Evolutionary conservation across 805 yeast species (phyloP).

Genomic region (Candida tammaniensis): DNA sequence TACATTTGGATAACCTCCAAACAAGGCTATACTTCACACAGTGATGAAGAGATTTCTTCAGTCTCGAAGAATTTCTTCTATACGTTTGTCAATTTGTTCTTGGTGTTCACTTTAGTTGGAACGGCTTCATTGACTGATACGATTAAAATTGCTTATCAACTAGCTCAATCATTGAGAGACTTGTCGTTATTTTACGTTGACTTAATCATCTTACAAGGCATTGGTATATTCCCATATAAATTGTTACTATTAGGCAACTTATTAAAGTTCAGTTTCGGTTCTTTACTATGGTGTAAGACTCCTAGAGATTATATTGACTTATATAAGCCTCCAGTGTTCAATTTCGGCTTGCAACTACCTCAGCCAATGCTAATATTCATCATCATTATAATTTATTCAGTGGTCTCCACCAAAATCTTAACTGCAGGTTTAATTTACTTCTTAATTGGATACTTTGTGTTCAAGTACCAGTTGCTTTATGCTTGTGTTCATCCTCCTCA

Average conservation of each 20-base stretch:
- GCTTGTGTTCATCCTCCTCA: conserved; percentile 95
- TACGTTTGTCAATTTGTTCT: conserved; percentile 87
- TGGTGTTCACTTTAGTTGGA: conserved; percentile 92
- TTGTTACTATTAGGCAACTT: conserved; percentile 78
- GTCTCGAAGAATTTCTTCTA: conserved; percentile 93
- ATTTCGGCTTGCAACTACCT: conserved; percentile 88
- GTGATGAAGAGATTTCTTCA: conserved; percentile 87
- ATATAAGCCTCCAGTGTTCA: conserved; percentile 86
- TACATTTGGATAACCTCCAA: conserved; percentile 77
- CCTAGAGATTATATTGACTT: conserved; percentile 77
- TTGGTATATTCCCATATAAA: conserved; percentile 89
- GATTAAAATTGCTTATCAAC: conserved; percentile 78
- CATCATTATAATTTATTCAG: conserved; percentile 83
- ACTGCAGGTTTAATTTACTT: conserved; percentile 84
- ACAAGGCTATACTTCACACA: conserved; percentile 89
- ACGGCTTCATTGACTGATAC: conserved; percentile 90
- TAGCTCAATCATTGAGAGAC: conserved; percentile 78
- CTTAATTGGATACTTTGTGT: conserved; percentile 80
- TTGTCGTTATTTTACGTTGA: conserved; percentile 89
- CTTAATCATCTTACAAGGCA: conserved; percentile 72
- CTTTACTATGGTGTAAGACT: conserved; percentile 65
- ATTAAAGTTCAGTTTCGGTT: conserved; percentile 58
- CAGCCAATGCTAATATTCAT: conserved; percentile 85
- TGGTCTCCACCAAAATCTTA: conserved; percentile 82
- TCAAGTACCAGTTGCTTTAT: conserved; percentile 85